Percentiles rank a stretch among this genome's conserved stretches.
phyloP scores from a whole-genome alignment of 1,284 basidiomycete genomes.

The Sporisorium graminicola region DNA sequence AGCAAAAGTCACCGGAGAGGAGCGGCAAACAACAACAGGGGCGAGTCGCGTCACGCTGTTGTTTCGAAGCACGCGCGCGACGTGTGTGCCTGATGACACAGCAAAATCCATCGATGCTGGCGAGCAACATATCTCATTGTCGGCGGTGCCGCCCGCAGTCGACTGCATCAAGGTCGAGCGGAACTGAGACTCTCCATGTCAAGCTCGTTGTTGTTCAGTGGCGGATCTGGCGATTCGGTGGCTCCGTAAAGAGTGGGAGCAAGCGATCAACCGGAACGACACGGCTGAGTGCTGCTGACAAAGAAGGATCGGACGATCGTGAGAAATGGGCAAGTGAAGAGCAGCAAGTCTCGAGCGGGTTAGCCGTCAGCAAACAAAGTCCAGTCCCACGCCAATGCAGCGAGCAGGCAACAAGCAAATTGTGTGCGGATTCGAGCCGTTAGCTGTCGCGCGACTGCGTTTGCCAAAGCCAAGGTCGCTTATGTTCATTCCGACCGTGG shows the following conservation, averaged over 20 bases:
- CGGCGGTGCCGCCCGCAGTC: neutral
- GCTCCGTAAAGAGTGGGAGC: too few relatives aligned
- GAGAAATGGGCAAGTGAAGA: neutral
- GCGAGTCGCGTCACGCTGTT: slow-evolving; percentile 11
- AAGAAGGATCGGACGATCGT: neutral
- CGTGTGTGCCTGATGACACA: neutral
- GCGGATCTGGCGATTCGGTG: too few relatives aligned
- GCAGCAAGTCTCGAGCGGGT: neutral
- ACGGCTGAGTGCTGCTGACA: neutral
- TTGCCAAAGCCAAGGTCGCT: neutral
- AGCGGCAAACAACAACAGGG: neutral
- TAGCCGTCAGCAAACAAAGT: neutral
- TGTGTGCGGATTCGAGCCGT: neutral
- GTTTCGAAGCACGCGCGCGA: neutral
- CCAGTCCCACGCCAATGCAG: neutral
- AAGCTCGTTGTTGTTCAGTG: too few relatives aligned
- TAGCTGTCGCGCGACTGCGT: neutral
- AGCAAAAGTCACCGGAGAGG: neutral
- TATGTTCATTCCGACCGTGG: neutral
- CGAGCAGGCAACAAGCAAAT: neutral
- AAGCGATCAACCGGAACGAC: neutral
- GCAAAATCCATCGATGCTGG: neutral
- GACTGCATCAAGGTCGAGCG: neutral
- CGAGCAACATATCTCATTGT: neutral
- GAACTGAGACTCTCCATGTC: neutral